These are phyloP conservation scores for Venturia asperata DNA, from an alignment of 2,329 filamentous ascomycete genomes.

Conservation along the genomic window DNA sequence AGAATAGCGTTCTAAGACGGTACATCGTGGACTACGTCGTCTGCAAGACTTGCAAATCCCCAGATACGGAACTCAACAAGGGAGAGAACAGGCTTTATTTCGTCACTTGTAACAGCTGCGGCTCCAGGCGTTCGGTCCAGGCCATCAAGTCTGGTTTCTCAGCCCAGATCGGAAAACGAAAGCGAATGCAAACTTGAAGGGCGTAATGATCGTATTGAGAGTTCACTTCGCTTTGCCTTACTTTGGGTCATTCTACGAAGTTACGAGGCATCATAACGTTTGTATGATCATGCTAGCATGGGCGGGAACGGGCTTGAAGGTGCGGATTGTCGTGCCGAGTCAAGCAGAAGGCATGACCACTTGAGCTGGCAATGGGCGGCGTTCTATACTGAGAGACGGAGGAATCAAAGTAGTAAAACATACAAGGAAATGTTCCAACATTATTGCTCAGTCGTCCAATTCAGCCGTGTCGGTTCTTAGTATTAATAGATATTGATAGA, in stretches of 20 bases:
- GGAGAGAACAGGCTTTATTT: constrained; percentile 99
- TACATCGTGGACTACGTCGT: constrained; percentile 83
- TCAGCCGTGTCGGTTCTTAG: not conserved
- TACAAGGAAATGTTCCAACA: not conserved
- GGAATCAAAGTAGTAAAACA: not conserved
- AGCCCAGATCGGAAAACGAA: constrained; percentile 52
- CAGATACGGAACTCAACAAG: constrained; percentile 94
- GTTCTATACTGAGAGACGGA: not conserved
- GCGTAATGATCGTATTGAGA: not conserved
- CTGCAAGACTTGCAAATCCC: constrained; percentile 95
- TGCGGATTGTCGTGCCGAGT: not conserved
- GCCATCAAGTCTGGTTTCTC: constrained; percentile 99
- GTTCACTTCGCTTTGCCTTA: not conserved
- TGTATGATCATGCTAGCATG: constrained; percentile 7
- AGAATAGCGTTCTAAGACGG: constrained; percentile 14
- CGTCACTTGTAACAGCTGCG: constrained; percentile 80
- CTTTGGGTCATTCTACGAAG: constrained; percentile 1
- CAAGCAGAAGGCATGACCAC: not conserved
- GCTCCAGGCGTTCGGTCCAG: constrained; percentile 71
- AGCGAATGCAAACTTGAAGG: constrained; percentile 10
- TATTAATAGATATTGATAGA: too few relatives aligned
- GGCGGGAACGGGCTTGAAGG: not conserved
- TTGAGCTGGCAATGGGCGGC: not conserved
- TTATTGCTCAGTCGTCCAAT: not conserved
- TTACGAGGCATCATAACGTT: not conserved